A percentile compares a stretch with the other conserved stretches of the same genome.
Evolutionary conservation across 345 rosid genomes (phyloP).

Genomic region (Citrus sinensis): DNA sequence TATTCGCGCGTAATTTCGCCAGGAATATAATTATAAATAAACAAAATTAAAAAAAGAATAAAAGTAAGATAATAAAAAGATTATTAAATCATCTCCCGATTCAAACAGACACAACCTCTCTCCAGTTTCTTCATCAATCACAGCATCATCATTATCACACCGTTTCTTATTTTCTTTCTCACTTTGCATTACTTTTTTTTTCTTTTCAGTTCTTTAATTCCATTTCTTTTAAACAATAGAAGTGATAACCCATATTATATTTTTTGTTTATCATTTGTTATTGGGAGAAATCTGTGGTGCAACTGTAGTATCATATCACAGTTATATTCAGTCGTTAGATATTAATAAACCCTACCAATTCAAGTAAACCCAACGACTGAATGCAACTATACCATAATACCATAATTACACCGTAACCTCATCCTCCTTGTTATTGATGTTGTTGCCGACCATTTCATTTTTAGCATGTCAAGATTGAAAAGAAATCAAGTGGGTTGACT

Average conservation of each 20-base stretch:
- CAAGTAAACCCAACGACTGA: no score
- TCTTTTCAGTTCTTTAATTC: neutral
- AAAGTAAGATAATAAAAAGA: neutral
- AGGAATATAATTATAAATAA: no score
- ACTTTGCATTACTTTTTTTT: neutral
- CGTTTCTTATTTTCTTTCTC: no score
- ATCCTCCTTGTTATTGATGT: neutral
- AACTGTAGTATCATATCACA: no score
- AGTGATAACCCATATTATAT: neutral
- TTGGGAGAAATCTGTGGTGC: no score
- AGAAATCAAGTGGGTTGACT: constrained; percentile 4
- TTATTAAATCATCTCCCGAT: neutral
- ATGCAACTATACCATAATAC: no score
- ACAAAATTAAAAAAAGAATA: neutral
- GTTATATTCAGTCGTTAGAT: no score
- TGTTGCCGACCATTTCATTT: neutral
- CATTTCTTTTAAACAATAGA: neutral
- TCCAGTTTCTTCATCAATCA: neutral
- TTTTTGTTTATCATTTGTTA: neutral
- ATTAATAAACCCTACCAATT: no score
- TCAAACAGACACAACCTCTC: neutral
- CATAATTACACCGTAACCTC: no score
- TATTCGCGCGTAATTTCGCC: constrained; percentile 18
- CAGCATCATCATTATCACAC: neutral
- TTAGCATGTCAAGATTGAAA: neutral